These are phyloP conservation scores for Discostella stelligera DNA, from an alignment of 352 stramenopile species.

Conservation along the genomic window DNA sequence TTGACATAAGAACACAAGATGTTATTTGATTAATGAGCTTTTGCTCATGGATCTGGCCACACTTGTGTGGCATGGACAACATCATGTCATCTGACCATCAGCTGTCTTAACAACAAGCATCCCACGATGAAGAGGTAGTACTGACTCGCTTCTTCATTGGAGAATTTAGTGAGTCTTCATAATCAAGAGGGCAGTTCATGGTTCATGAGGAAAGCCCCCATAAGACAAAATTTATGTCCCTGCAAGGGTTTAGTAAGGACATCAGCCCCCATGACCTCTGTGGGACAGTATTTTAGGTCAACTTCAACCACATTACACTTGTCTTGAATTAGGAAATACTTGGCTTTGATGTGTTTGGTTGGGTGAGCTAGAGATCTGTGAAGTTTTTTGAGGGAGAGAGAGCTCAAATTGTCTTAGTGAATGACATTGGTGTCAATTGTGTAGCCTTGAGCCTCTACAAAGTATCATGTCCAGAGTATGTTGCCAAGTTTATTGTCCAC, in stretches of 20 bases:
- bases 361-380: constrained; percentile 21
- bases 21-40: too few species aligned
- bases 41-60: too few species aligned
- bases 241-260: constrained; percentile 8
- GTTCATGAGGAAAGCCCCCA: not conserved
- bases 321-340: constrained; percentile 49
- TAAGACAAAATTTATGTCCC: not conserved
- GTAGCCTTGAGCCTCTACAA: not conserved
- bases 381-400: constrained; percentile 42
- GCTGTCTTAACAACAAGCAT: too few species aligned
- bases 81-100: too few species aligned
- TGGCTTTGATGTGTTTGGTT: constrained; percentile 48
- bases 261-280: constrained; percentile 18
- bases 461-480: not conserved
- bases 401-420: constrained; percentile 35
- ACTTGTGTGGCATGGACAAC: too few species aligned
- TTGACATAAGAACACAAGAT: too few species aligned
- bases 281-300: constrained; percentile 27
- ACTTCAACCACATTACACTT: constrained; percentile 29
- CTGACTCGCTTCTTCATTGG: too few species aligned
- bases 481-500: too few species aligned
- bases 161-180: too few species aligned
- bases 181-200: not conserved
- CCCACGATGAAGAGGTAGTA: too few species aligned
- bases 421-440: not conserved